These are phyloP conservation scores for Schwanniomyces occidentalis DNA, from an alignment of 805 yeast species.

Conservation along the genomic window DNA sequence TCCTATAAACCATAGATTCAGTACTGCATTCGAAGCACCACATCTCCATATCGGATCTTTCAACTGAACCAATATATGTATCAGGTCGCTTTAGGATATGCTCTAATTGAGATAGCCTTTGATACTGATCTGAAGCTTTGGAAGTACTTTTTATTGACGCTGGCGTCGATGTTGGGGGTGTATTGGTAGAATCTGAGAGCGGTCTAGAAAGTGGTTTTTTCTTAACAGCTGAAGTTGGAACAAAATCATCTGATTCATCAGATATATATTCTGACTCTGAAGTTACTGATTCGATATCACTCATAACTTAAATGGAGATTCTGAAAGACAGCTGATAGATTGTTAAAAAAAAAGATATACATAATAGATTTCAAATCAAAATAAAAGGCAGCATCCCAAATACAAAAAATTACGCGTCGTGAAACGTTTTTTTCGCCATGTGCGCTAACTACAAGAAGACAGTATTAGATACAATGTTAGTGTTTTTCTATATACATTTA, in stretches of 20 bases:
- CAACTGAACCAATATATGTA: conserved; percentile 95
- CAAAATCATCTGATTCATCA: conserved; percentile 21
- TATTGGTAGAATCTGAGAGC: conserved; percentile 22
- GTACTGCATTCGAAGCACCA: conserved; percentile 71
- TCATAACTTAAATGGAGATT: conserved; percentile 5
- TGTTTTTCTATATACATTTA: no score
- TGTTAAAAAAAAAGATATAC: no score
- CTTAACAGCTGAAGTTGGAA: conserved; percentile 12
- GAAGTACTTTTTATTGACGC: conserved; percentile 6
- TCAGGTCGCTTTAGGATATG: conserved; percentile 97
- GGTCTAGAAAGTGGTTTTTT: conserved; percentile 15
- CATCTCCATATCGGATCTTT: conserved; percentile 71
- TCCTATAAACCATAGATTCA: conserved; percentile 48
- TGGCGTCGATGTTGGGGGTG: conserved; percentile 13
- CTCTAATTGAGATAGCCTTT: conserved; percentile 90
- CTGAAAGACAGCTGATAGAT: no score
- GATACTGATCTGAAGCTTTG: conserved; percentile 74
- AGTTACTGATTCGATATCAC: conserved; percentile 11
- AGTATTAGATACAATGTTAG: no score
- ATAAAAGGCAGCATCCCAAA: no score
- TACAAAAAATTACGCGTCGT: no score
- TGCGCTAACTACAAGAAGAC: no score
- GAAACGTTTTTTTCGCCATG: no score
- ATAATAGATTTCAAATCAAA: no score
- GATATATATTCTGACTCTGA: conserved; percentile 13